Conservation (phyloP, 495 filamentous ascomycete genomes). For the Aspergillus biplanus region DNA sequence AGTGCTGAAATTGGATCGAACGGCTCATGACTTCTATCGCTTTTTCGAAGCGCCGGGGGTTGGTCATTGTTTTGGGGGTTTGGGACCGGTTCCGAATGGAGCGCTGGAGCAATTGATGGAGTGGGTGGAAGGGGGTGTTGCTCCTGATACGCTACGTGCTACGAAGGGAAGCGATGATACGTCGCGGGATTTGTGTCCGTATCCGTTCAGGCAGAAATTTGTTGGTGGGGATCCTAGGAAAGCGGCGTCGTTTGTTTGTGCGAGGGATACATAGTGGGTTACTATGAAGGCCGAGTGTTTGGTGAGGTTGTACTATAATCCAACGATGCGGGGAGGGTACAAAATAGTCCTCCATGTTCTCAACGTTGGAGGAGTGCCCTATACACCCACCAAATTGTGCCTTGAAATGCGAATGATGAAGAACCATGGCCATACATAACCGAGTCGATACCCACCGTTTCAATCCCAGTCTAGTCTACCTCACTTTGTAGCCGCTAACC, state of each 20-base stretch:
- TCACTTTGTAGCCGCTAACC: no score
- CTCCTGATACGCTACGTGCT: slow-evolving; percentile 24
- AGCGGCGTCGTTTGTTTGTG: not conserved
- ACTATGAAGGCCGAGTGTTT: no score
- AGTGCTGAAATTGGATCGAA: slow-evolving; percentile 18
- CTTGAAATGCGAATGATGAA: no score
- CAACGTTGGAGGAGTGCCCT: no score
- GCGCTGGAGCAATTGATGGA: slow-evolving; percentile 21
- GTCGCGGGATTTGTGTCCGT: slow-evolving; percentile 14
- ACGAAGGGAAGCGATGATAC: not conserved
- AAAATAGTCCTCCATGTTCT: no score
- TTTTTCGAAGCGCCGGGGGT: slow-evolving; percentile 36
- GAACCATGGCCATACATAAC: no score
- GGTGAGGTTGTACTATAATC: no score
- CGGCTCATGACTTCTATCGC: slow-evolving; percentile 30
- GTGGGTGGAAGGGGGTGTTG: slow-evolving; percentile 38
- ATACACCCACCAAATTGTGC: no score
- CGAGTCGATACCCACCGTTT: no score
- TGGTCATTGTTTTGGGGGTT: slow-evolving; percentile 34
- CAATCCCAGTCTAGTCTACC: no score
- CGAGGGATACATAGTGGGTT: no score
- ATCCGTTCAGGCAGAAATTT: slow-evolving; percentile 12
- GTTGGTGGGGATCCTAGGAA: slow-evolving; percentile 11
- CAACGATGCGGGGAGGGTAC: no score
- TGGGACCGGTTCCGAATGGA: slow-evolving; percentile 24